Evolutionary conservation across 176 grass and related monocot species (phyloP), one percentile per base, ranked within the genome.

Genomic region (Phoenix dactylifera): DNA sequence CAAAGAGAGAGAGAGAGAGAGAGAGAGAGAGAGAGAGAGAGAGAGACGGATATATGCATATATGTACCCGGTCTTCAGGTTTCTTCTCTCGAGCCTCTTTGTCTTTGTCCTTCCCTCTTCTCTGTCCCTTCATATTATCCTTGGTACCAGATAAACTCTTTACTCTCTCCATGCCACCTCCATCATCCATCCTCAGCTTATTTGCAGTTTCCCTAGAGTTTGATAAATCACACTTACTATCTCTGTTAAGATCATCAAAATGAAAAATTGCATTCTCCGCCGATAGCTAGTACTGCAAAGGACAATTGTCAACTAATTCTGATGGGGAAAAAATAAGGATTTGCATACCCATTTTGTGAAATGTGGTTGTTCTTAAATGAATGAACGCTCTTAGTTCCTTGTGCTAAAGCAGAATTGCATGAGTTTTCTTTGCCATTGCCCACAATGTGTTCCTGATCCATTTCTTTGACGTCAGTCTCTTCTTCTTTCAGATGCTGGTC

Each of bases 401-500:
- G 18, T 3, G 22, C 4, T 9, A 19, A 18, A 55, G 23, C 22
- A 55, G 54, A 23, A 55, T 22, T 55, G 22, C 39, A 15, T 26
- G 18, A 29, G 35, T 22, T 61, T 18, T 24, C 44, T 2, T 52
- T 64, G 28, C 55, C 63, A 54, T 82, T 75, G 32, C 72, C 30
- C 51, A 35, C 9, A 68, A 70, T 50, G 67, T 76, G 35, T 17
- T 18, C 69, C 24, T 80, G 67, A 62, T 75, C 80, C 54, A 23
- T 60, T 70, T 77, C 59, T 6, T 68, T 73, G 62, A 72, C 69
- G 16, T 39, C n/a, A 1, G 57, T 57, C 28, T 61, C 83, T 60
- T 81, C 77, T 54, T 74, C 60, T 53, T 26, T 68, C 59, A 77
- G 18, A 44, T 67, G 55, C 49, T 75, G 22, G 54, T 77, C 69